Conservation (phyloP, 2,329 filamentous ascomycete genomes). For the Penicillium brasilianum region DNA sequence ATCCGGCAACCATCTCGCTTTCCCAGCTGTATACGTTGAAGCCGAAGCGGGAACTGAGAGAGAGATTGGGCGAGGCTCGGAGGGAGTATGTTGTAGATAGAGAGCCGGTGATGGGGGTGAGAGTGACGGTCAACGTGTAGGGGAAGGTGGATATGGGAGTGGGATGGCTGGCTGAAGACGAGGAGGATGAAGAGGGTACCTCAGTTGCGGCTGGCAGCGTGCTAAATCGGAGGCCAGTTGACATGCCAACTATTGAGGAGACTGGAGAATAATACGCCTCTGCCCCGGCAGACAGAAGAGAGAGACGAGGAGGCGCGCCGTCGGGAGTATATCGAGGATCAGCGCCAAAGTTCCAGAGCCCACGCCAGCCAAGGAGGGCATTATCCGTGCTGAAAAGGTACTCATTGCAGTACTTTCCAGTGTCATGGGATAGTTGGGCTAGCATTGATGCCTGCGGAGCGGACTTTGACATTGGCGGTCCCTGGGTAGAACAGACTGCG, state of each 20-base stretch:
- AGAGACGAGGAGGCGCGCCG: constrained; percentile 64
- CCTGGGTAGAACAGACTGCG: constrained; percentile 56
- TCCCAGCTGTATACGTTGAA: constrained; percentile 99
- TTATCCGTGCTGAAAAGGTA: constrained; percentile 93
- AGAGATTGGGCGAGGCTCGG: constrained; percentile 79
- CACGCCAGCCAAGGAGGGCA: constrained; percentile 82
- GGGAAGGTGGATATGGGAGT: constrained; percentile 73
- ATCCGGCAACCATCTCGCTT: constrained; percentile 87
- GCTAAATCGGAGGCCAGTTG: constrained; percentile 84
- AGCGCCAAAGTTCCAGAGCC: constrained; percentile 91
- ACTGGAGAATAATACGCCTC: constrained; percentile 95
- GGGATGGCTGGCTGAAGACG: constrained; percentile 29
- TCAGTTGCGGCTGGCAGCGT: constrained; percentile 68
- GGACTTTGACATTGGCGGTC: constrained; percentile 48
- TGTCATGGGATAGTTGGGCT: constrained; percentile 68
- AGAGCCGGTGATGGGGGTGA: constrained; percentile 94
- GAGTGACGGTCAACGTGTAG: constrained; percentile 87
- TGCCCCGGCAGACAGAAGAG: constrained; percentile 86
- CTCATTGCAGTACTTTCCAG: constrained; percentile 85
- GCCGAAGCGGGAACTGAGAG: constrained; percentile 87
- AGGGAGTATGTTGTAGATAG: constrained; percentile 91
- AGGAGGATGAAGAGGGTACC: constrained; percentile 29
- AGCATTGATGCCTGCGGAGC: constrained; percentile 52
- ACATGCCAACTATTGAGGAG: constrained; percentile 92
- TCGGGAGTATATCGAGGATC: constrained; percentile 52